Percentiles rank a stretch among this genome's conserved stretches.
Evolutionary conservation across 768 basidiomycete genomes (phyloP).

Genomic region (Mycena metata): DNA sequence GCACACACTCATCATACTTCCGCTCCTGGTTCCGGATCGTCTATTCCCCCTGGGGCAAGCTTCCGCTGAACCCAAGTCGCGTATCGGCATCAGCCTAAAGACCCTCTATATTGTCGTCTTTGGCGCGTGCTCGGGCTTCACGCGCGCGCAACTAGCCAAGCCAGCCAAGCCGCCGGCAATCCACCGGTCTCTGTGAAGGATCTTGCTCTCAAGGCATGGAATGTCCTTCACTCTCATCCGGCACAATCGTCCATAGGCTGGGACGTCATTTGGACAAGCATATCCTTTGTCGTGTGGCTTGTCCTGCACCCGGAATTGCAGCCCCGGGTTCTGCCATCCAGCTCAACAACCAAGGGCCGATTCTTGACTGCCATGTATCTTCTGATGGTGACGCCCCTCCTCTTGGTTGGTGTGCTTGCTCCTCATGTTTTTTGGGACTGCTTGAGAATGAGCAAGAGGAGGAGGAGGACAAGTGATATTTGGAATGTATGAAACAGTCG

Average conservation of each 20-base stretch:
- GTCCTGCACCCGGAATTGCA: slow-evolving; percentile 4
- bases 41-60: slow-evolving; percentile 11
- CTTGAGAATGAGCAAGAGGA: slow-evolving; percentile 5
- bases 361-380: slow-evolving; percentile 21
- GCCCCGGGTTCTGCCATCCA: too few relatives aligned
- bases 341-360: too few relatives aligned
- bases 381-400: slow-evolving; percentile 27
- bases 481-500: too few relatives aligned
- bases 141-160: slow-evolving; percentile 46
- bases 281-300: slow-evolving; percentile 57
- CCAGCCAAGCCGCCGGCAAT: slow-evolving; percentile 41
- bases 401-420: slow-evolving; percentile 29
- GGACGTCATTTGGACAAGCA: slow-evolving; percentile 72
- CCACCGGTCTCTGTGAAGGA: slow-evolving; percentile 37
- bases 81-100: slow-evolving; percentile 42
- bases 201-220: slow-evolving; percentile 50
- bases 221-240: slow-evolving; percentile 62
- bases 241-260: slow-evolving; percentile 76
- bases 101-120: slow-evolving; percentile 56
- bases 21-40: slow-evolving; percentile 54
- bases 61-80: slow-evolving; percentile 1
- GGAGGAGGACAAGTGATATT: not conserved
- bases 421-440: slow-evolving; percentile 27
- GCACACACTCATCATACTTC: slow-evolving; percentile 69
- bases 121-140: slow-evolving; percentile 52